A percentile compares a stretch with the other conserved stretches of the same genome.
phyloP scores from a whole-genome alignment of 2,329 filamentous ascomycete genomes.

The Coleophoma crateriformis region DNA sequence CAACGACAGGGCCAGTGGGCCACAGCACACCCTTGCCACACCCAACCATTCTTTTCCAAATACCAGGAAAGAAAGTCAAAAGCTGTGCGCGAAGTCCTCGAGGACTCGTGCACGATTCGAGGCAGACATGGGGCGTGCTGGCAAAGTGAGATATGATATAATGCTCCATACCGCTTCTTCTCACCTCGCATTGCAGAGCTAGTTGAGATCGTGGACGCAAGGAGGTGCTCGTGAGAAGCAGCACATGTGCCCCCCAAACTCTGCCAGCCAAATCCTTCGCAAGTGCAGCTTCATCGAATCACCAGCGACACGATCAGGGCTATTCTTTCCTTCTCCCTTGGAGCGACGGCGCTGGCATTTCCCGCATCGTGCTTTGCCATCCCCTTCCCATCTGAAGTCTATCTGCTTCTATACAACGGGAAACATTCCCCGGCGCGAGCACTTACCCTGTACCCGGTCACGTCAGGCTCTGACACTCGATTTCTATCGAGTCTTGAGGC shows the following conservation, averaged over 20 bases:
- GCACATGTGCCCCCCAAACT: no score
- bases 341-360: background rate
- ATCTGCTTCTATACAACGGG: no score
- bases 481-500: no score
- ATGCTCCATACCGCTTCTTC: background rate
- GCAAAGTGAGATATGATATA: background rate
- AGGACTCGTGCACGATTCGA: background rate
- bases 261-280: background rate
- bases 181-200: background rate
- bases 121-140: background rate
- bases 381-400: no score
- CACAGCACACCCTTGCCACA: background rate
- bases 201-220: background rate
- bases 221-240: background rate
- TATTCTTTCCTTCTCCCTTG: background rate
- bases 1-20: background rate
- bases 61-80: background rate
- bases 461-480: no score
- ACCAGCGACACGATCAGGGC: background rate
- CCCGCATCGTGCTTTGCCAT: background rate
- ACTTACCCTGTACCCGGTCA: no score
- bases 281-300: background rate
- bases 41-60: constrained; percentile 1
- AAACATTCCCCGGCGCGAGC: no score
- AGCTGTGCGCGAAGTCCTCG: no score